Evolutionary conservation across 225 moss, liverwort and hornwort species (phyloP).

Genomic region (Bryoerythrophyllum caledonicum): DNA sequence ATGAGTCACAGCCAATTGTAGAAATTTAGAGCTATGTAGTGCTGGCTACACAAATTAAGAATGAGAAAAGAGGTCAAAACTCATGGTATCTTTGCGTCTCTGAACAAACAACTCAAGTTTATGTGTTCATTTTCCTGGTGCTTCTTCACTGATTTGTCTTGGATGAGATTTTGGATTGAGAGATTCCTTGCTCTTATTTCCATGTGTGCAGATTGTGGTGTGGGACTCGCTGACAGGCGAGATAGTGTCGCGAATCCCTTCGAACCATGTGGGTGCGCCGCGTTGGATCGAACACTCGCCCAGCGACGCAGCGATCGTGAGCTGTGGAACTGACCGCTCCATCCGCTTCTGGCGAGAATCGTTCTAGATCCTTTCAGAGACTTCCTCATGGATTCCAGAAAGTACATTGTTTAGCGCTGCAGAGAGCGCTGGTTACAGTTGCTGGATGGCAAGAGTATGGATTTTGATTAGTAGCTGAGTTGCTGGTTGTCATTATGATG

Average conservation of each 20-base stretch:
- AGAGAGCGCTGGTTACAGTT: too few species aligned
- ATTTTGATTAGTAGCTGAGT: too few species aligned
- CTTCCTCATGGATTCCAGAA: neutral
- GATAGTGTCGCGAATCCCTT: slow-evolving; percentile 63
- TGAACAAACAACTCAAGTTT: too few species aligned
- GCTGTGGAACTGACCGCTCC: slow-evolving; percentile 85
- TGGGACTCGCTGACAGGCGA: slow-evolving; percentile 84
- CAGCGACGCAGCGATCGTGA: slow-evolving; percentile 79
- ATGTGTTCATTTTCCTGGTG: too few species aligned
- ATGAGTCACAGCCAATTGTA: too few species aligned
- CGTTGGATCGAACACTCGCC: slow-evolving; percentile 94
- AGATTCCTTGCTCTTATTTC: slow-evolving; percentile 5
- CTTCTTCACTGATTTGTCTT: neutral
- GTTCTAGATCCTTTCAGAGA: slow-evolving; percentile 14
- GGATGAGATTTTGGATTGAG: neutral
- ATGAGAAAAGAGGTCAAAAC: too few species aligned
- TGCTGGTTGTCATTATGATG: too few species aligned
- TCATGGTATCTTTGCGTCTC: too few species aligned
- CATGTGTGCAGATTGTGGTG: slow-evolving; percentile 65
- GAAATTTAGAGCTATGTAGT: too few species aligned
- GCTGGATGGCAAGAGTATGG: too few species aligned
- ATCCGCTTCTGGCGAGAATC: slow-evolving; percentile 81
- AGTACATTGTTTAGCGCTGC: too few species aligned
- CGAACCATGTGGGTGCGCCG: slow-evolving; percentile 78
- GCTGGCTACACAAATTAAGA: too few species aligned